phyloP scores from a whole-genome alignment of 495 filamentous ascomycete genomes.

The Penicillium chermesinum region DNA sequence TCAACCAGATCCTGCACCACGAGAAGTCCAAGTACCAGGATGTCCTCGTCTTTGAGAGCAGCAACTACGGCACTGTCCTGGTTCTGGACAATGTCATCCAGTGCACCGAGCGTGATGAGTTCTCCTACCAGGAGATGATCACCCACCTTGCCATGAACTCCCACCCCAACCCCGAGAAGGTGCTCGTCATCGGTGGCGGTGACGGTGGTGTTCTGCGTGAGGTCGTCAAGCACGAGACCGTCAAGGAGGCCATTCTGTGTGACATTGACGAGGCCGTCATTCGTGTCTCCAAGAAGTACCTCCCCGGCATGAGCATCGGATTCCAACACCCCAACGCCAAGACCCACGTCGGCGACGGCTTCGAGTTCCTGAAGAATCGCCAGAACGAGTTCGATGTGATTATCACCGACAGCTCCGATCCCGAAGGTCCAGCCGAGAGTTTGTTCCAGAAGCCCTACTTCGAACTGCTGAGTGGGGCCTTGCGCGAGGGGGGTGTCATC shows the following conservation, averaged over 20 bases:
- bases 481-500: slow-evolving; percentile 94
- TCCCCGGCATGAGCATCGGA: slow-evolving; percentile 88
- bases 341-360: slow-evolving; percentile 90
- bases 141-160: slow-evolving; percentile 98
- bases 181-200: slow-evolving; percentile 95
- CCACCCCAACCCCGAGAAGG: slow-evolving; percentile 95
- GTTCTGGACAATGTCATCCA: slow-evolving; percentile 99
- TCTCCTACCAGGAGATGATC: slow-evolving; percentile 99
- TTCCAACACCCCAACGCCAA: slow-evolving; percentile 91
- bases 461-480: slow-evolving; percentile 78
- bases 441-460: slow-evolving; percentile 99
- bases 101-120: slow-evolving; percentile 96
- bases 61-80: slow-evolving; percentile 93
- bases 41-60: slow-evolving; percentile 95
- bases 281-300: slow-evolving; percentile 96
- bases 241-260: slow-evolving; percentile 91
- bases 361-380: slow-evolving; percentile 90
- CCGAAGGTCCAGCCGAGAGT: slow-evolving; percentile 90
- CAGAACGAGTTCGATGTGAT: slow-evolving; percentile 98
- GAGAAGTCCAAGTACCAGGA: slow-evolving; percentile 99
- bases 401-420: slow-evolving; percentile 97
- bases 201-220: slow-evolving; percentile 96
- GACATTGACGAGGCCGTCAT: slow-evolving; percentile 99
- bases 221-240: slow-evolving; percentile 93
- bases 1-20: slow-evolving; percentile 95